A percentile compares a stretch with the other conserved stretches of the same genome.
Conservation (phyloP, 768 basidiomycete species). For the Nidularia sp. region DNA sequence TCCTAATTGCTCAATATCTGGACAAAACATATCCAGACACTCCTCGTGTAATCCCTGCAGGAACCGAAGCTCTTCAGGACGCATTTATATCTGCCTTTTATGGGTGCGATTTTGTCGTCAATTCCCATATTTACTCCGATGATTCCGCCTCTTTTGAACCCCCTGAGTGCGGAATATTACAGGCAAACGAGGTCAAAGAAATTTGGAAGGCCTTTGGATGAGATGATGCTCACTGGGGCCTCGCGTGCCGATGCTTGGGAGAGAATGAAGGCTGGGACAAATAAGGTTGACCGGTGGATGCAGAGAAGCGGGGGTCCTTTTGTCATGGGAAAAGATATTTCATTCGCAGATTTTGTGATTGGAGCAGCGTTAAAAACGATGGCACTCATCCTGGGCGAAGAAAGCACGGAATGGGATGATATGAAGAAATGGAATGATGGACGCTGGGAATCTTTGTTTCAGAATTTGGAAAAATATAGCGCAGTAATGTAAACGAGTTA, state of each 20-base stretch:
- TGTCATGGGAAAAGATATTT: conserved; percentile 28
- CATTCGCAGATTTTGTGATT: conserved; percentile 38
- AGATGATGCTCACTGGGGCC: conserved; percentile 23
- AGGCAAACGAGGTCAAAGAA: conserved; percentile 15
- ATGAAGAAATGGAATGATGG: conserved; percentile 32
- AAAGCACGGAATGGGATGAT: conserved; percentile 36
- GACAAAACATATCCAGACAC: conserved; percentile 44
- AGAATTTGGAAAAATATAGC: conserved; percentile 21
- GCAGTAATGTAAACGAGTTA: too few relatives aligned
- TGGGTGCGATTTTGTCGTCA: conserved; percentile 7
- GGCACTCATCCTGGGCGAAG: conserved; percentile 24
- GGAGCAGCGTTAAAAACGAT: conserved; percentile 19
- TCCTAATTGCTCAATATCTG: conserved; percentile 44
- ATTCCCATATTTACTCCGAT: conserved; percentile 12
- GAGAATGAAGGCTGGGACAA: conserved; percentile 25
- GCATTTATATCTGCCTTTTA: conserved; percentile 23
- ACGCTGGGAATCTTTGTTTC: conserved; percentile 27
- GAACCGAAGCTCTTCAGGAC: conserved; percentile 31
- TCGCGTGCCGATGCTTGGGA: conserved; percentile 31
- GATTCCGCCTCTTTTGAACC: conserved; percentile 12
- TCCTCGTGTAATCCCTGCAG: conserved; percentile 23
- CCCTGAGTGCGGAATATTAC: conserved; percentile 21
- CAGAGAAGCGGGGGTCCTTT: conserved; percentile 23
- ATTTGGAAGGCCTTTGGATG: conserved; percentile 23
- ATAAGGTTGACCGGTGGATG: conserved; percentile 19